These are phyloP conservation scores for Aspergillus texensis DNA, from an alignment of 2,329 filamentous ascomycete genomes.

Conservation along the genomic window DNA sequence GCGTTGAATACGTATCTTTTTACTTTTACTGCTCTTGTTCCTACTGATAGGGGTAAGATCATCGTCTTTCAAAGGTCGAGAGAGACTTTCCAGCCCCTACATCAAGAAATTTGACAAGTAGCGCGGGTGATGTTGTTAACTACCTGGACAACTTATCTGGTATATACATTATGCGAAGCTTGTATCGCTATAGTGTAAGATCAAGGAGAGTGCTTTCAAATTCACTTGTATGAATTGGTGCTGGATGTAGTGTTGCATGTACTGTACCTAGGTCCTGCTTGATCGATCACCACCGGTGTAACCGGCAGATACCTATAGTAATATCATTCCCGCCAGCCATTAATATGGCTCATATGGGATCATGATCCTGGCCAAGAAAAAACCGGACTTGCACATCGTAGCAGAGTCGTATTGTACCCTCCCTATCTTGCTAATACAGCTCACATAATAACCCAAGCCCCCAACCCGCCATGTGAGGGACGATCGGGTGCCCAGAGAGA, in stretches of 20 bases:
- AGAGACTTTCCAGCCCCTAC: not conserved
- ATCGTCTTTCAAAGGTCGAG: not conserved
- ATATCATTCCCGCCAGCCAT: not conserved
- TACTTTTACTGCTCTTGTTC: too few species aligned
- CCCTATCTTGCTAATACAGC: not conserved
- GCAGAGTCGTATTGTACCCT: too few species aligned
- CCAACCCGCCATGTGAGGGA: not conserved
- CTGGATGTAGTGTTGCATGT: not conserved
- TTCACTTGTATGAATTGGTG: not conserved
- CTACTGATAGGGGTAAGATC: too few species aligned
- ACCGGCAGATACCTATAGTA: too few species aligned
- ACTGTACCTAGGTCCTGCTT: too few species aligned
- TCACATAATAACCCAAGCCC: not conserved
- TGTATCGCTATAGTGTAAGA: not conserved
- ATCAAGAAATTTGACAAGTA: not conserved
- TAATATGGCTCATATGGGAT: not conserved
- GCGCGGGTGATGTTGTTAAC: not conserved
- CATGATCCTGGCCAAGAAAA: not conserved
- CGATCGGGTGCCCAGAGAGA: not conserved
- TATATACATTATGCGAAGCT: not conserved
- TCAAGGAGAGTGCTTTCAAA: not conserved
- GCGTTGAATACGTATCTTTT: not conserved
- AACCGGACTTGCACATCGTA: not conserved
- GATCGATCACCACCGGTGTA: too few species aligned
- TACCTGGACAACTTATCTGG: not conserved